Percentiles rank a stretch among this genome's conserved stretches.
Conservation (phyloP, 345 rosid species). For the Rubroshorea leprosula region DNA sequence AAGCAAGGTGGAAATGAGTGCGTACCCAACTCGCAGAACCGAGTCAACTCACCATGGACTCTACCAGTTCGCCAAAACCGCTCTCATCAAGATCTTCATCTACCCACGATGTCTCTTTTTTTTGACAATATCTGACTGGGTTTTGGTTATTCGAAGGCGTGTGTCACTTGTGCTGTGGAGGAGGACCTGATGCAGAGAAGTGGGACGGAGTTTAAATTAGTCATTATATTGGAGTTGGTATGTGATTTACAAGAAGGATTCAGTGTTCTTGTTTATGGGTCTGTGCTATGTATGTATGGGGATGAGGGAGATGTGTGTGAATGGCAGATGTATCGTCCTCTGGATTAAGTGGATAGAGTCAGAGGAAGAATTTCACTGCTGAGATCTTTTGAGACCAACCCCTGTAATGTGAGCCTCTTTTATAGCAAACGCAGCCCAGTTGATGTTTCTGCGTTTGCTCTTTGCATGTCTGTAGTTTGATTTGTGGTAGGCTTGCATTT, state of each 20-base stretch:
- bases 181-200: conserved; percentile 54
- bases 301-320: not conserved
- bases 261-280: not conserved
- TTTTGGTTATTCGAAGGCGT: conserved; percentile 42
- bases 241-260: not conserved
- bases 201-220: conserved; percentile 74
- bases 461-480: not conserved
- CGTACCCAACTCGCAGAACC: conserved; percentile 33
- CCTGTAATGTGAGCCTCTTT: conserved; percentile 48
- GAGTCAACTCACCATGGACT: conserved; percentile 80
- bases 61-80: conserved; percentile 74
- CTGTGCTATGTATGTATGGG: not conserved
- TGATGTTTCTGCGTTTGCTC: not conserved
- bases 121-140: not conserved
- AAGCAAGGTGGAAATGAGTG: conserved; percentile 36
- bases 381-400: conserved; percentile 85
- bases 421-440: not conserved
- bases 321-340: conserved; percentile 49
- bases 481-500: too few species aligned
- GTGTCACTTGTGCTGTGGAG: conserved; percentile 88
- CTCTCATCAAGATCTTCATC: conserved; percentile 76
- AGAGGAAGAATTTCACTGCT: conserved; percentile 49
- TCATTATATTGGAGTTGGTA: conserved; percentile 83
- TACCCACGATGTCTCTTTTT: conserved; percentile 48
- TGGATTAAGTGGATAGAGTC: conserved; percentile 75